These are phyloP conservation scores for Penicilliopsis zonata DNA, from an alignment of 495 filamentous ascomycete species.

Conservation along the genomic window DNA sequence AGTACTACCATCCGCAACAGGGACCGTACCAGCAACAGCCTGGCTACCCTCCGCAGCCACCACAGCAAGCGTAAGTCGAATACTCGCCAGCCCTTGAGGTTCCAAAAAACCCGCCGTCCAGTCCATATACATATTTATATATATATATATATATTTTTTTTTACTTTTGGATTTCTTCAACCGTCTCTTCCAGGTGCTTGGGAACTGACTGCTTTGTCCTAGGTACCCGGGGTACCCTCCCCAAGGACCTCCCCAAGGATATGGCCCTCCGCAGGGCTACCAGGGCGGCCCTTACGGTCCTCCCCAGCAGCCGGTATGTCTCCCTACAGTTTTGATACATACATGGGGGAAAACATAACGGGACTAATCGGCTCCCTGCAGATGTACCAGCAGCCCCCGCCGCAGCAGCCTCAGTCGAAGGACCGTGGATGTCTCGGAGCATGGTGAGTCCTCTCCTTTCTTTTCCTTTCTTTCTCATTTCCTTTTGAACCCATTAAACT, in stretches of 20 bases:
- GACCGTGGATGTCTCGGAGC: conserved; percentile 43
- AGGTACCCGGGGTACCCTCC: neutral
- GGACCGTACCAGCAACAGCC: conserved; percentile 14
- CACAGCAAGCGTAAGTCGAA: conserved; percentile 6
- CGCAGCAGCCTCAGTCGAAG: conserved; percentile 30
- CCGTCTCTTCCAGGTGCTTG: no score
- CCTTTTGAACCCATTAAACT: conserved; percentile 4
- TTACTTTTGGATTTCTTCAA: no score
- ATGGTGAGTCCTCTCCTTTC: conserved; percentile 21
- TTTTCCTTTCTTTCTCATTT: neutral
- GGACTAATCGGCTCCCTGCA: conserved; percentile 1
- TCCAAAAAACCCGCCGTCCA: no score
- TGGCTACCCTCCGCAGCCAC: neutral
- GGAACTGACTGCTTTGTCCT: no score
- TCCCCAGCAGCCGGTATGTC: conserved; percentile 1
- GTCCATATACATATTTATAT: no score
- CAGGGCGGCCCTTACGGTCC: conserved; percentile 13
- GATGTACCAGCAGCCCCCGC: conserved; percentile 47
- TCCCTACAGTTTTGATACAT: conserved; percentile 4
- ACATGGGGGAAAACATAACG: conserved; percentile 4
- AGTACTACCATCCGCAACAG: conserved; percentile 11
- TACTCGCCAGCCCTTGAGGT: no score
- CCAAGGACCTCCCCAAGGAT: neutral
- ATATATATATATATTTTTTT: no score
- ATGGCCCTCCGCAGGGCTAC: conserved; percentile 4